A percentile compares a stretch with the other conserved stretches of the same genome.
These are phyloP conservation scores for Podaxis sp. DNA, from an alignment of 768 basidiomycete genomes.

Conservation along the genomic window DNA sequence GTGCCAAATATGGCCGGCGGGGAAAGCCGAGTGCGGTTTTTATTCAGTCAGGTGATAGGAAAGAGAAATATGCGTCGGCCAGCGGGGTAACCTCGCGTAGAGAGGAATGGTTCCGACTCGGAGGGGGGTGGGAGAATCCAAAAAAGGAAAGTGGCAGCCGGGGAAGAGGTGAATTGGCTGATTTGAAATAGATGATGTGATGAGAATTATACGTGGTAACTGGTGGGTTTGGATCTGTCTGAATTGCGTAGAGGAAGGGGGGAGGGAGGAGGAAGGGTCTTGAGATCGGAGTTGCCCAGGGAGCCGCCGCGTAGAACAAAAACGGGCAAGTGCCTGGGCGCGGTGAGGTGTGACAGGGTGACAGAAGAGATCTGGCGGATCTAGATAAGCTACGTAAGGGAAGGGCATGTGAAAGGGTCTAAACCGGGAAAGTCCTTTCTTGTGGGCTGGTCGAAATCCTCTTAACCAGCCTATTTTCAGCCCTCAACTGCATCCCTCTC, in stretches of 20 bases:
- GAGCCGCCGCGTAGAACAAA: conserved; percentile 8
- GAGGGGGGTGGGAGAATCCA: conserved; percentile 8
- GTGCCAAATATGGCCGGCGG: neutral
- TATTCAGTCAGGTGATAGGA: conserved; percentile 5
- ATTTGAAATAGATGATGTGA: neutral
- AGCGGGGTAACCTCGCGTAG: conserved; percentile 16
- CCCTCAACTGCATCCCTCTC: conserved; percentile 16
- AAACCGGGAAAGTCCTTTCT: conserved; percentile 9
- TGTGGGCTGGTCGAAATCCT: conserved; percentile 4
- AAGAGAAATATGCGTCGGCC: conserved; percentile 1
- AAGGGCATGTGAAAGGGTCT: conserved; percentile 9
- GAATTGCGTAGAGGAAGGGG: neutral
- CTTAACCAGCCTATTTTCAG: conserved; percentile 18
- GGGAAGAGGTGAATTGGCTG: neutral
- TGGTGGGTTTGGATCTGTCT: neutral
- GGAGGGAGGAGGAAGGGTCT: neutral
- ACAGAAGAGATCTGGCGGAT: conserved; percentile 9
- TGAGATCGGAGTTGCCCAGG: conserved; percentile 5
- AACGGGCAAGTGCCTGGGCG: conserved; percentile 16
- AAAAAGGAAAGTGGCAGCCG: neutral
- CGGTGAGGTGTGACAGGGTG: conserved; percentile 9
- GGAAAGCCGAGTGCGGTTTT: neutral
- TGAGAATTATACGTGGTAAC: neutral
- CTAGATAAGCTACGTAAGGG: conserved; percentile 13
- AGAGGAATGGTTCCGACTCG: conserved; percentile 12